phyloP scores from a whole-genome alignment of 441 rosid species.

The Flueggea neowawraea region DNA sequence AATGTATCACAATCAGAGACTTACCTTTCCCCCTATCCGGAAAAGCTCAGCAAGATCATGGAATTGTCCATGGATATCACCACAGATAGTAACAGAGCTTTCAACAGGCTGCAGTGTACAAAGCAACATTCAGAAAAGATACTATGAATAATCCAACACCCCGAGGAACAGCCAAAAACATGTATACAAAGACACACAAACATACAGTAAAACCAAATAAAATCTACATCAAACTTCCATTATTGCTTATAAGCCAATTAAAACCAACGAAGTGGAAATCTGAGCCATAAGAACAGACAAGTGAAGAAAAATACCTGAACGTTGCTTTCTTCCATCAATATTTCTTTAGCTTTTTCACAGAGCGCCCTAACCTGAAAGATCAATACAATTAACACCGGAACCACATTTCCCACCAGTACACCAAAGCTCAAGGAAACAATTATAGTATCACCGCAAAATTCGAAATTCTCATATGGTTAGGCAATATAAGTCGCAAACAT shows the following conservation, averaged over 20 bases:
- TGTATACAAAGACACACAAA: not conserved
- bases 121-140: not conserved
- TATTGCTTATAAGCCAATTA: too few species aligned
- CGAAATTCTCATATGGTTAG: too few species aligned
- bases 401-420: not conserved
- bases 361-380: constrained; percentile 47
- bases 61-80: constrained; percentile 92
- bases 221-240: not conserved
- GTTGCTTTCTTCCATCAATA: constrained; percentile 72
- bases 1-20: constrained; percentile 4
- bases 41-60: constrained; percentile 98
- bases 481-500: too few species aligned
- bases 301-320: constrained; percentile 44
- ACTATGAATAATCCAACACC: not conserved
- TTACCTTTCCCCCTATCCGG: constrained; percentile 92
- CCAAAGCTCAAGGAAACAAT: not conserved
- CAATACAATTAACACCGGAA: not conserved
- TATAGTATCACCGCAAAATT: not conserved
- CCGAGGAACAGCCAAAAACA: not conserved
- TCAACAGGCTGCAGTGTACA: constrained; percentile 68
- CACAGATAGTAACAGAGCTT: constrained; percentile 92
- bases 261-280: too few species aligned
- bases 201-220: too few species aligned
- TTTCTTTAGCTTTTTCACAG: constrained; percentile 78
- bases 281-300: not conserved